A percentile compares a stretch with the other conserved stretches of the same genome.
Evolutionary conservation across 495 filamentous ascomycete genomes (phyloP).

Genomic region (Massariosphaeria phaeospora): DNA sequence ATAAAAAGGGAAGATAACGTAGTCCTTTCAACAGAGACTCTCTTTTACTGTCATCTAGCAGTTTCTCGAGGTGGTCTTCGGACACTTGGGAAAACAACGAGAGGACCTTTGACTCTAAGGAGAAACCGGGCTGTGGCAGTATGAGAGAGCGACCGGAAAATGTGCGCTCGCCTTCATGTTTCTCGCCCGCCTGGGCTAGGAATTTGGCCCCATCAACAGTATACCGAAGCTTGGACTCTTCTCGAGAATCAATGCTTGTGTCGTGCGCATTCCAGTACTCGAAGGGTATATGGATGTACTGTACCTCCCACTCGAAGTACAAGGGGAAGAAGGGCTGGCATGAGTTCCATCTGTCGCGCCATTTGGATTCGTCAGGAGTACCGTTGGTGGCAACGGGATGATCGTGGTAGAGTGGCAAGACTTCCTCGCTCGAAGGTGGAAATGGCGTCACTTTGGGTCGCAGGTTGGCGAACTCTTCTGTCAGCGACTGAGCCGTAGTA

Average conservation of each 20-base stretch:
- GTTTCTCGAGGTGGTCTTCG: not conserved
- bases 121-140: not conserved
- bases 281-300: slow-evolving; percentile 47
- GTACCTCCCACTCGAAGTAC: slow-evolving; percentile 51
- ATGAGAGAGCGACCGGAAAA: not conserved
- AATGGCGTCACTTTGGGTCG: too few species aligned
- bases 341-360: not conserved
- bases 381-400: not conserved
- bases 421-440: not conserved
- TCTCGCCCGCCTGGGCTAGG: not conserved
- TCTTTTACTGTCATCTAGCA: not conserved
- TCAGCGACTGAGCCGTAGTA: slow-evolving; percentile 19
- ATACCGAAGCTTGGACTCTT: not conserved
- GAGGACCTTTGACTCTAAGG: not conserved
- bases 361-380: not conserved
- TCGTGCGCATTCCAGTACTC: slow-evolving; percentile 1
- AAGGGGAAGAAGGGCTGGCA: slow-evolving; percentile 49
- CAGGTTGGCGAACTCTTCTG: not conserved
- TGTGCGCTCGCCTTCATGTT: not conserved
- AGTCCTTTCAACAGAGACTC: not conserved
- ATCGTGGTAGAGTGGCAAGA: not conserved
- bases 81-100: not conserved
- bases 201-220: not conserved
- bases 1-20: slow-evolving; percentile 39
- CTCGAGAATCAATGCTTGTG: not conserved